Percentiles rank a stretch among this genome's conserved stretches.
phyloP scores from a whole-genome alignment of 2,329 filamentous ascomycete genomes.

The Aspergillus caelatus region DNA sequence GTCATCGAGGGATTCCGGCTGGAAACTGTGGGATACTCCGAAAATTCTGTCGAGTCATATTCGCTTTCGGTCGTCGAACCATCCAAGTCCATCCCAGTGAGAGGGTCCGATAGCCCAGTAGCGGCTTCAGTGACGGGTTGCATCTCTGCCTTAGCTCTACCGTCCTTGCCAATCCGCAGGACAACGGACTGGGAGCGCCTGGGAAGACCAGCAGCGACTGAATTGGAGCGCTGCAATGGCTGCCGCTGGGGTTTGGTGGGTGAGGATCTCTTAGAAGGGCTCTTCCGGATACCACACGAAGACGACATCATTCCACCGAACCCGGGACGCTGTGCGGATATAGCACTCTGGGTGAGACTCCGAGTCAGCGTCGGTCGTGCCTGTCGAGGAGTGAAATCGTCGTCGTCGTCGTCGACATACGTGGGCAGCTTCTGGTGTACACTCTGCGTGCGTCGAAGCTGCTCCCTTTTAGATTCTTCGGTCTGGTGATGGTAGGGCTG shows the following conservation, averaged over 20 bases:
- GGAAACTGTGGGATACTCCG: slow-evolving; percentile 40
- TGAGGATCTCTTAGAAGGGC: slow-evolving; percentile 47
- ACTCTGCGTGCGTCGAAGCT: slow-evolving; percentile 38
- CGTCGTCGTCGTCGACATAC: slow-evolving; percentile 37
- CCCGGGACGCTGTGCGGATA: slow-evolving; percentile 33
- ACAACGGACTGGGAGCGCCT: slow-evolving; percentile 46
- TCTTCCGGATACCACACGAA: slow-evolving; percentile 42
- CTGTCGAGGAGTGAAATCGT: slow-evolving; percentile 38
- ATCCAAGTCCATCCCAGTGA: slow-evolving; percentile 44
- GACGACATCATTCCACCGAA: slow-evolving; percentile 36
- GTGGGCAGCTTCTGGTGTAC: slow-evolving; percentile 29
- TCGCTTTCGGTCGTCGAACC: slow-evolving; percentile 49
- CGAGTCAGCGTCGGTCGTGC: slow-evolving; percentile 41
- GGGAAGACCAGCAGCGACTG: slow-evolving; percentile 33
- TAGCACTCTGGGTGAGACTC: slow-evolving; percentile 44
- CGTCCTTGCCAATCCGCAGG: slow-evolving; percentile 52
- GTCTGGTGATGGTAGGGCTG: slow-evolving; percentile 54
- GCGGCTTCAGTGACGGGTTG: slow-evolving; percentile 37
- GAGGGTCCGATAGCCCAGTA: slow-evolving; percentile 37
- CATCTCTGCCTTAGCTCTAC: slow-evolving; percentile 51
- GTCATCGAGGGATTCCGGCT: slow-evolving; percentile 45
- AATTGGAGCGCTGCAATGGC: slow-evolving; percentile 35
- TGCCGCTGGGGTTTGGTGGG: slow-evolving; percentile 43
- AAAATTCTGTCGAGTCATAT: slow-evolving; percentile 44
- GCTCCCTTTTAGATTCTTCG: slow-evolving; percentile 50